Base-by-base conservation (phyloP, 371 early-diverging fungal species). In the Mortierella polycephala region DNA sequence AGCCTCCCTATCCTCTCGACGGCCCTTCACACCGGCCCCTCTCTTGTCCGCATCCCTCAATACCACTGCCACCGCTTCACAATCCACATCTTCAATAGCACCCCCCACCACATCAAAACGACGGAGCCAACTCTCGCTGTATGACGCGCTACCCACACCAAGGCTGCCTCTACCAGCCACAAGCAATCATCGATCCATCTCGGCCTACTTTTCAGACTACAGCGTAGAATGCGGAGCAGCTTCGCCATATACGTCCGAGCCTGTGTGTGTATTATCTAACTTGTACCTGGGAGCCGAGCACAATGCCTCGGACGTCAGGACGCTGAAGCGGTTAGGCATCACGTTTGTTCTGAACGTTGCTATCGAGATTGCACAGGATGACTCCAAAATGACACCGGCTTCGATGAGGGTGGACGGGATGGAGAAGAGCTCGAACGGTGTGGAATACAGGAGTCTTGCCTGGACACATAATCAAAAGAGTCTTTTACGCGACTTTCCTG, bases 381-480 rank as follows among this genome's bases (percentile, higher is more conserved):
- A 55, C 2, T 47, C 50, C 7, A 18, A 41, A 13, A 14, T 51
- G 13, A n/a, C 59, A 18, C 18, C 23, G 44, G 37, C 61, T 13
- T 41, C 62, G 18, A 61, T 12, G 40, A 49, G 44, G 44, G 51
- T 23, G 7, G 51, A 60, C 0, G 52, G 62, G 13, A 45, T 46
- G 30, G 64, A 44, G 20, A 54, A 42, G 13, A 44, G 58, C 11
- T 64, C 61, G 18, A 66, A 54, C 13, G 67, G 70, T 21, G 69
- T 74, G 66, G 56, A 67, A 49, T 44, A 87, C 73, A 85, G 86
- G 69, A 94, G 93, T 60, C 72, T 91, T 21, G 73, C 86, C 14
- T 96, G 96, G 95, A 75, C 89, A 56, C 96, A 96, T 82, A 84
- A 90, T 74, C 93, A 93, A 75, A 85, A 88, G 54, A 86, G 90